A percentile compares a stretch with the other conserved stretches of the same genome.
Evolutionary conservation across 192 early-diverging fungal species (phyloP).

Genomic region (Rhizophlyctis rosea): DNA sequence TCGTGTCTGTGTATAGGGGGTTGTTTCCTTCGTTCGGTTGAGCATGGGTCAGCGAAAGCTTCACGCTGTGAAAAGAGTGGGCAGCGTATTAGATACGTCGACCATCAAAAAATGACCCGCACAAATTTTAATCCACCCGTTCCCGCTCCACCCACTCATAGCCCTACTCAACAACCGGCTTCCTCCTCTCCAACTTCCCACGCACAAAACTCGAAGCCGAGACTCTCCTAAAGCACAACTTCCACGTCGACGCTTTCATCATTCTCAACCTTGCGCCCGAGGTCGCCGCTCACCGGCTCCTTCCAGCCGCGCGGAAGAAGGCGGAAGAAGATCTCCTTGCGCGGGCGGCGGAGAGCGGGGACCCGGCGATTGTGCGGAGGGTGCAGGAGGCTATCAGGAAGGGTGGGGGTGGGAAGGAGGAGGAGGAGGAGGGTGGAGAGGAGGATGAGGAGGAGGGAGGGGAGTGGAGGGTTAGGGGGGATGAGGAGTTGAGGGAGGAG

Average conservation of each 20-base stretch:
- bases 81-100: not conserved
- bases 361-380: not conserved
- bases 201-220: conserved; percentile 40
- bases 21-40: not conserved
- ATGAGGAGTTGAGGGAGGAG: conserved; percentile 27
- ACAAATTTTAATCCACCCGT: too few species aligned
- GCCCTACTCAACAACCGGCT: conserved; percentile 48
- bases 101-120: too few species aligned
- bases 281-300: conserved; percentile 32
- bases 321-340: conserved; percentile 15
- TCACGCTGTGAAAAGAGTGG: too few species aligned
- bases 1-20: not conserved
- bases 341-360: conserved; percentile 9
- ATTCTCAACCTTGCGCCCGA: conserved; percentile 37
- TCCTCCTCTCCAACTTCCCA: conserved; percentile 49
- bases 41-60: not conserved
- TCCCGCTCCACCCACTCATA: conserved; percentile 1
- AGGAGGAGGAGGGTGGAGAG: conserved; percentile 8
- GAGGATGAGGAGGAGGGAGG: conserved; percentile 7
- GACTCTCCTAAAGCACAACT: conserved; percentile 33
- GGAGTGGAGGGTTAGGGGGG: conserved; percentile 3
- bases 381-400: not conserved
- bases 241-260: conserved; percentile 44
- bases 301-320: conserved; percentile 4
- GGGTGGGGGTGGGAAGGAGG: conserved; percentile 5